phyloP scores from a whole-genome alignment of 495 filamentous ascomycete species.

The Bombardia bombarda region DNA sequence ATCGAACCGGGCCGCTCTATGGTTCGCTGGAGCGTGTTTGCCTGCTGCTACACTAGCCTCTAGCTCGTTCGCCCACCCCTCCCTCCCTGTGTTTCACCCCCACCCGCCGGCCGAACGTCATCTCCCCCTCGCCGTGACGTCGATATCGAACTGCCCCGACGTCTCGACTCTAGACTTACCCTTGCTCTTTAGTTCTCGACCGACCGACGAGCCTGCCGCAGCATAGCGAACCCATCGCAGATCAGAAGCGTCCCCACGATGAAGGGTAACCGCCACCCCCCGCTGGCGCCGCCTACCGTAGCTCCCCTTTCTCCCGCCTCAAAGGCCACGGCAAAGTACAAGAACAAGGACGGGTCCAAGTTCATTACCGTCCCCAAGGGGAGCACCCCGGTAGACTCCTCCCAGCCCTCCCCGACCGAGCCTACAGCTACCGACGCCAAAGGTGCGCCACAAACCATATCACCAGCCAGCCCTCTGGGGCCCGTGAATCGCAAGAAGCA shows the following conservation, averaged over 20 bases:
- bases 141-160: too few relatives aligned
- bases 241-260: constrained; percentile 33
- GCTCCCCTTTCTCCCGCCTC: constrained; percentile 30
- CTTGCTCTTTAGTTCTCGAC: constrained; percentile 1
- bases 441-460: constrained; percentile 14
- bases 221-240: constrained; percentile 13
- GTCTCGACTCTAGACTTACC: not conserved
- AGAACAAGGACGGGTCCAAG: constrained; percentile 62
- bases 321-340: constrained; percentile 47
- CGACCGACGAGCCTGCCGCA: not conserved
- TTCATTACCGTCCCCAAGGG: constrained; percentile 59
- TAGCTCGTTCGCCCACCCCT: not conserved
- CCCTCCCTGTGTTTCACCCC: not conserved
- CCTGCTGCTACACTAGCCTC: not conserved
- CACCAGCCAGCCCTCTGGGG: constrained; percentile 19
- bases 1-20: too few relatives aligned
- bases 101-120: not conserved
- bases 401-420: constrained; percentile 39
- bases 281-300: constrained; percentile 28
- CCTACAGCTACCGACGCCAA: constrained; percentile 24
- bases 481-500: constrained; percentile 86
- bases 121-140: not conserved
- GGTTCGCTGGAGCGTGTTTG: too few relatives aligned
- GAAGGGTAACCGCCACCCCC: constrained; percentile 43
- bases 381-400: constrained; percentile 40